Evolutionary conservation across 208 protist species (phyloP).

Genomic region (Acanthamoeba triangularis): DNA sequence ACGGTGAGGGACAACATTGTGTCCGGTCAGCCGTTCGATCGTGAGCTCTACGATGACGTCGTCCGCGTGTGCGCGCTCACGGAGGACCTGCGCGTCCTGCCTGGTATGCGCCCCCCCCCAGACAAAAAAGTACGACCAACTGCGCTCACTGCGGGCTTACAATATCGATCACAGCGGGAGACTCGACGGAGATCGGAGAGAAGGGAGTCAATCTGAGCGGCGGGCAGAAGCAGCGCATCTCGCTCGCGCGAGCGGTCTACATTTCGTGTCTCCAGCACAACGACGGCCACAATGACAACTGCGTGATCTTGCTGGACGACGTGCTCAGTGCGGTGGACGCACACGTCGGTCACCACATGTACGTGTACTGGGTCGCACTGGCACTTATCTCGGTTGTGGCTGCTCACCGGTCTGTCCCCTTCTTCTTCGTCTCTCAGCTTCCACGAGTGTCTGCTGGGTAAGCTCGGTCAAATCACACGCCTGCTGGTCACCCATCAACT

Average conservation of each 20-base stretch:
- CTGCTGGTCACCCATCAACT: conserved; percentile 96
- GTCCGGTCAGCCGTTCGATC: conserved; percentile 87
- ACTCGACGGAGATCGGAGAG: conserved; percentile 87
- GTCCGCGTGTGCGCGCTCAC: conserved; percentile 77
- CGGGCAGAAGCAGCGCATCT: conserved; percentile 90
- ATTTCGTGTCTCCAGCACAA: conserved; percentile 84
- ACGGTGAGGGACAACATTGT: conserved; percentile 97
- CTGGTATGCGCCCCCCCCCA: neutral
- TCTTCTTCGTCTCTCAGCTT: neutral
- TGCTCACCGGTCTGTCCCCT: neutral
- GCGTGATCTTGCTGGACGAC: conserved; percentile 92
- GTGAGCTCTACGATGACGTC: conserved; percentile 89
- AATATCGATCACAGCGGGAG: neutral
- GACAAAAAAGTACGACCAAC: neutral
- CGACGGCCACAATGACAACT: conserved; percentile 43
- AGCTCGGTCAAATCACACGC: conserved; percentile 92
- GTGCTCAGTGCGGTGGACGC: conserved; percentile 88
- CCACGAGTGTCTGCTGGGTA: conserved; percentile 78
- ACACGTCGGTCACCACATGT: conserved; percentile 89
- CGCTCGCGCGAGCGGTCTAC: conserved; percentile 86
- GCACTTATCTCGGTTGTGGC: no score
- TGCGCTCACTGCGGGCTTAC: neutral
- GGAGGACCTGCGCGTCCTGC: conserved; percentile 84
- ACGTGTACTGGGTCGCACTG: conserved; percentile 77
- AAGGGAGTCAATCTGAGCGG: conserved; percentile 92